A percentile compares a stretch with the other conserved stretches of the same genome.
Evolutionary conservation across 2,329 filamentous ascomycete genomes (phyloP).

Genomic region (Alternaria gansuensis): DNA sequence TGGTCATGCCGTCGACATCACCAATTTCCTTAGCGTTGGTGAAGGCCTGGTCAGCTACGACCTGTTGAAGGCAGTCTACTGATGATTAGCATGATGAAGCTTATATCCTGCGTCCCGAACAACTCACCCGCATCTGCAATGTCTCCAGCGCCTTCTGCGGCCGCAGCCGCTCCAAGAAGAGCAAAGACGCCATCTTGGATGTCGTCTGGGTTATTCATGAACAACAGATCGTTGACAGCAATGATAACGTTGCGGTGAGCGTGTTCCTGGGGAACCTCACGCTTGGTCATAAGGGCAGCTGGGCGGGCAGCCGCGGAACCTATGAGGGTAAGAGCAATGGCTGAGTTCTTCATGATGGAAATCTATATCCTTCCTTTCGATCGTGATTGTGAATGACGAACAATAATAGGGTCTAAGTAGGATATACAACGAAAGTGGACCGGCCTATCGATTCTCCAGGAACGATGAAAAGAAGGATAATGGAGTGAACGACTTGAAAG

Average conservation of each 20-base stretch:
- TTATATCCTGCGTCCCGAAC: neutral
- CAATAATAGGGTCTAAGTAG: conserved; percentile 15
- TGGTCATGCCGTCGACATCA: conserved; percentile 64
- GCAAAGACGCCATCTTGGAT: conserved; percentile 62
- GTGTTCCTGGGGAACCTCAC: conserved; percentile 67
- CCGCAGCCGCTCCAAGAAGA: conserved; percentile 63
- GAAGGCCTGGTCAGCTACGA: conserved; percentile 66
- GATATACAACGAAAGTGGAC: conserved; percentile 39
- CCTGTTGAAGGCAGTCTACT: conserved; percentile 66
- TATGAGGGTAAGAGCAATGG: conserved; percentile 44
- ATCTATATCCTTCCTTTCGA: conserved; percentile 10
- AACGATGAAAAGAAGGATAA: conserved; percentile 48
- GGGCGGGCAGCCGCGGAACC: conserved; percentile 44
- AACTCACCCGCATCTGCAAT: conserved; percentile 58
- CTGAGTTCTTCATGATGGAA: conserved; percentile 48
- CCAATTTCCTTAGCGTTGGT: conserved; percentile 65
- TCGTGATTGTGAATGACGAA: conserved; percentile 12
- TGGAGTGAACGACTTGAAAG: conserved; percentile 32
- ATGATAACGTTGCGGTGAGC: conserved; percentile 62
- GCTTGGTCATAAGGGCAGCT: conserved; percentile 41
- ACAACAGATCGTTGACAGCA: conserved; percentile 57
- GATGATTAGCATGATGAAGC: conserved; percentile 18
- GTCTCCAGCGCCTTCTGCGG: conserved; percentile 58
- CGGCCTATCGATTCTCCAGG: conserved; percentile 52
- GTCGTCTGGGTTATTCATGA: conserved; percentile 59